Evolutionary conservation across 768 basidiomycete genomes (phyloP).

Genomic region (Termitomyces heimii): DNA sequence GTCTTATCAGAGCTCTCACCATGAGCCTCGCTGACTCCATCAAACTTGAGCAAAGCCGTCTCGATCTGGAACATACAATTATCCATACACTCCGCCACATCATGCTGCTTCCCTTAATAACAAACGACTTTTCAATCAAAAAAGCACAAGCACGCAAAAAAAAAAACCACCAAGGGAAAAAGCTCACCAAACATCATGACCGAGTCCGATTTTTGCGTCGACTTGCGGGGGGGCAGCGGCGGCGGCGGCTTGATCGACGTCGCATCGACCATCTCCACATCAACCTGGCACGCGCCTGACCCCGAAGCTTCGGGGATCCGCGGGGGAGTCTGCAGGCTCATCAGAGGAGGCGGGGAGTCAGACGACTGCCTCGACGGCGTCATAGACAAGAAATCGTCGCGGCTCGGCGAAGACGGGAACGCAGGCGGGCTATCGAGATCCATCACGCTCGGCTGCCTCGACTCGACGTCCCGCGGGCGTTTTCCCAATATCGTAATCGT

Average conservation of each 20-base stretch:
- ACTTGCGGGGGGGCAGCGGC: slow-evolving; percentile 50
- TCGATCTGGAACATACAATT: slow-evolving; percentile 99
- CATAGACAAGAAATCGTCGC: slow-evolving; percentile 26
- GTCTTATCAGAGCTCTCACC: slow-evolving; percentile 49
- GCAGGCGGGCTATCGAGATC: slow-evolving; percentile 46
- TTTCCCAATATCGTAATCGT: slow-evolving; percentile 72
- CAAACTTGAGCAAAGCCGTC: slow-evolving; percentile 78
- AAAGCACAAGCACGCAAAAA: background rate
- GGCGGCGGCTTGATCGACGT: slow-evolving; percentile 42
- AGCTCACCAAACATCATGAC: slow-evolving; percentile 86
- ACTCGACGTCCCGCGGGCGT: slow-evolving; percentile 45
- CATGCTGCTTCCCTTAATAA: slow-evolving; percentile 82
- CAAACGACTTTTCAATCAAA: slow-evolving; percentile 8
- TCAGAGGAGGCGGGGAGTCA: slow-evolving; percentile 21
- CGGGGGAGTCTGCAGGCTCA: slow-evolving; percentile 17
- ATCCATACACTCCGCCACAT: slow-evolving; percentile 98
- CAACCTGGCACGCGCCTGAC: slow-evolving; percentile 22
- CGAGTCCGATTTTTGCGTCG: slow-evolving; percentile 54
- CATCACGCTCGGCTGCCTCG: slow-evolving; percentile 37
- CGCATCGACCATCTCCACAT: slow-evolving; percentile 28
- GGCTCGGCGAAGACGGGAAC: slow-evolving; percentile 26
- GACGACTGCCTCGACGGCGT: slow-evolving; percentile 21
- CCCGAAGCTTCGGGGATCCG: slow-evolving; percentile 27
- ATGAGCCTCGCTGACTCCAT: slow-evolving; percentile 36
- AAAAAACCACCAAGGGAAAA: background rate